Evolutionary conservation across 2,329 filamentous ascomycete genomes (phyloP).

Genomic region (Colletotrichum zoysiae): DNA sequence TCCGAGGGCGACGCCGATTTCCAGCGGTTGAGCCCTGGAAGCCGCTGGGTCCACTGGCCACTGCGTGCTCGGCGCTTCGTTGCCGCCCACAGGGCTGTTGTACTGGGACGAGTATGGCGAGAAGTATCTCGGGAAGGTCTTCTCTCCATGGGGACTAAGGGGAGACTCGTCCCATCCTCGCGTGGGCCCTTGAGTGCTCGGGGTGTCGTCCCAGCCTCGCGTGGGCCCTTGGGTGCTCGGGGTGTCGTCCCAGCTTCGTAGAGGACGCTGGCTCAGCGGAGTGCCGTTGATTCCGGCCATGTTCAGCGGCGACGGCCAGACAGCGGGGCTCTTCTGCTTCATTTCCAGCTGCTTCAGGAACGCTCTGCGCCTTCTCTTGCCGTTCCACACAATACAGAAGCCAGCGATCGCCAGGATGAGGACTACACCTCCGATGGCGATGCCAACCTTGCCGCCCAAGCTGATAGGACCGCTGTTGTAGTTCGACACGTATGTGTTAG

Average conservation of each 20-base stretch:
- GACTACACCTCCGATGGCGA: constrained; percentile 65
- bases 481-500: constrained; percentile 54
- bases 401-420: constrained; percentile 62
- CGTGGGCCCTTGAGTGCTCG: constrained; percentile 66
- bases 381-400: constrained; percentile 67
- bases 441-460: constrained; percentile 69
- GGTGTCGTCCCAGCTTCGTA: constrained; percentile 65
- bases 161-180: constrained; percentile 65
- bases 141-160: constrained; percentile 57
- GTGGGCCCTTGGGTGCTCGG: constrained; percentile 67
- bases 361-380: constrained; percentile 66
- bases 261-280: constrained; percentile 50
- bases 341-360: constrained; percentile 63
- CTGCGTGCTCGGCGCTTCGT: constrained; percentile 50
- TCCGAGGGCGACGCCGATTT: constrained; percentile 60
- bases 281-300: constrained; percentile 44
- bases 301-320: constrained; percentile 57
- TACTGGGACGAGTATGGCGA: constrained; percentile 72
- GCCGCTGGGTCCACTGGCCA: constrained; percentile 53
- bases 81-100: constrained; percentile 61
- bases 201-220: constrained; percentile 64
- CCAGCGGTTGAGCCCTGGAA: constrained; percentile 42
- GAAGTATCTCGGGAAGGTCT: constrained; percentile 62
- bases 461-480: constrained; percentile 61
- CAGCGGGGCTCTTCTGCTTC: constrained; percentile 49